These are phyloP conservation scores for Hypoxylon lienhwacheense DNA, from an alignment of 495 filamentous ascomycete species.

Conservation along the genomic window DNA sequence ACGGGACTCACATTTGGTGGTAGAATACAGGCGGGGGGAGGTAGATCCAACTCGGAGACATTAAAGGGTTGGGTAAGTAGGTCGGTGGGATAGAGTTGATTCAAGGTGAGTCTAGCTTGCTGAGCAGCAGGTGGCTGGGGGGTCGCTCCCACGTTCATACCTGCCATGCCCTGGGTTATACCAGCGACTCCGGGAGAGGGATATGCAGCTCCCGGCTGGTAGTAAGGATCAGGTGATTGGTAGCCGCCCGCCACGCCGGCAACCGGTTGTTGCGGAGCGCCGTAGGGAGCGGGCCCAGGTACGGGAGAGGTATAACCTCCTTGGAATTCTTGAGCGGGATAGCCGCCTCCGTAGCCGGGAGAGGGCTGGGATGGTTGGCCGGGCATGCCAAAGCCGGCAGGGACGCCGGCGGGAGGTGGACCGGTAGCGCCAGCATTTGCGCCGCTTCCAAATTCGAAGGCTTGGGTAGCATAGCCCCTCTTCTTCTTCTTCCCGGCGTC, in stretches of 20 bases:
- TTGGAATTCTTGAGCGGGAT: conserved; percentile 63
- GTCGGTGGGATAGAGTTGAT: conserved; percentile 90
- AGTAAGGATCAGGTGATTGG: conserved; percentile 67
- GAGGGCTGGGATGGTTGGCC: conserved; percentile 42
- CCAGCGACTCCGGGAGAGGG: conserved; percentile 63
- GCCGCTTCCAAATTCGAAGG: conserved; percentile 89
- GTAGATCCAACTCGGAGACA: conserved; percentile 86
- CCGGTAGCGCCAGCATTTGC: conserved; percentile 72
- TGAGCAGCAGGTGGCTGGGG: conserved; percentile 55
- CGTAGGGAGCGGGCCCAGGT: conserved; percentile 50
- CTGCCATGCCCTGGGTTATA: conserved; percentile 80
- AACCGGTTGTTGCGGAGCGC: conserved; percentile 51
- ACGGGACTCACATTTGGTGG: conserved; percentile 78
- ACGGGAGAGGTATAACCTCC: conserved; percentile 53
- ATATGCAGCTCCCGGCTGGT: conserved; percentile 56
- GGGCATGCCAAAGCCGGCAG: conserved; percentile 35
- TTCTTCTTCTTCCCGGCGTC: conserved; percentile 75
- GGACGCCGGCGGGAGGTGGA: conserved; percentile 37
- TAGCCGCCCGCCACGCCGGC: conserved; percentile 58
- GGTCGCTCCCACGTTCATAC: conserved; percentile 70
- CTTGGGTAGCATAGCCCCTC: conserved; percentile 88
- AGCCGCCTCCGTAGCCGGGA: conserved; percentile 59
- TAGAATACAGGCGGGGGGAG: conserved; percentile 87
- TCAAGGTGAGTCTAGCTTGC: conserved; percentile 63
- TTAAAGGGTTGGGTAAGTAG: conserved; percentile 91